Conservation (phyloP, 2,329 filamentous ascomycete species). For the Pyrenochaeta sp. region DNA sequence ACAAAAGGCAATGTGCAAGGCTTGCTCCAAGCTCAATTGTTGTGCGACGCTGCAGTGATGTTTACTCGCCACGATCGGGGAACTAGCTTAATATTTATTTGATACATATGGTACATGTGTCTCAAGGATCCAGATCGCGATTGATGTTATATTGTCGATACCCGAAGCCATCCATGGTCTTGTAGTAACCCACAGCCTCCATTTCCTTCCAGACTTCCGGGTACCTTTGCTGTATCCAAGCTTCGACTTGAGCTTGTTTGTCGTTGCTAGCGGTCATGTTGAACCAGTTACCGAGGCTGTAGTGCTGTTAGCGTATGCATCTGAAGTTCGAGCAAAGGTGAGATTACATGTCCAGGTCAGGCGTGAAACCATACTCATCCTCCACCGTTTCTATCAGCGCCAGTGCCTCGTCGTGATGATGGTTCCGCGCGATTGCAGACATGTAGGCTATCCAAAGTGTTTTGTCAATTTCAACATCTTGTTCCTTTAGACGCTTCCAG, state of each 20-base stretch:
- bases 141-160: conserved; percentile 46
- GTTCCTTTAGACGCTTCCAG: conserved; percentile 73
- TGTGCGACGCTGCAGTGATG: too few species aligned
- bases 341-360: conserved; percentile 76
- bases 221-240: conserved; percentile 75
- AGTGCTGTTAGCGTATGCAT: conserved; percentile 13
- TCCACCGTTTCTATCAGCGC: conserved; percentile 72
- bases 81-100: background rate
- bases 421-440: conserved; percentile 76
- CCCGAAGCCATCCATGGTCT: conserved; percentile 46
- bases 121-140: conserved; percentile 43
- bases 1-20: background rate
- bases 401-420: conserved; percentile 72
- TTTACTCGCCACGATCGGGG: too few species aligned
- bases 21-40: background rate
- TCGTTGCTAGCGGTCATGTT: conserved; percentile 73
- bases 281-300: conserved; percentile 76
- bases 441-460: conserved; percentile 79
- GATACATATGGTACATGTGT: background rate
- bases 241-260: conserved; percentile 73
- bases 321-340: too few species aligned
- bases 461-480: conserved; percentile 80
- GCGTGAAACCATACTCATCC: conserved; percentile 68
- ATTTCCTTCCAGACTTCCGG: conserved; percentile 74
- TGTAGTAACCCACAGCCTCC: conserved; percentile 57